Evolutionary conservation across 495 filamentous ascomycete species (phyloP).

Genomic region (Stereocaulon alpinum): DNA sequence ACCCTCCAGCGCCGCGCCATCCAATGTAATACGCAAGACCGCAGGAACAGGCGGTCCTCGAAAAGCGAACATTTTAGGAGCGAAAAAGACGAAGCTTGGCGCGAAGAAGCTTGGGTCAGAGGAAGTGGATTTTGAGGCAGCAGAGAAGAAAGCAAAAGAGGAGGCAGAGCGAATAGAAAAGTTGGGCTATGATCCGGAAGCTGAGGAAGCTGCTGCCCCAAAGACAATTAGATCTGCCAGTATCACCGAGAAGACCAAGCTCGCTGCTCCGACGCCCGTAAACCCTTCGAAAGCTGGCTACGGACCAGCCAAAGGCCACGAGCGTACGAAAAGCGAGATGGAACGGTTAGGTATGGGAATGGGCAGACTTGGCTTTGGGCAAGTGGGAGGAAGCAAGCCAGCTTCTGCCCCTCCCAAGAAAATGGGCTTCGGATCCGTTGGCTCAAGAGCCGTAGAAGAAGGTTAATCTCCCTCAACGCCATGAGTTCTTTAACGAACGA

Average conservation of each 20-base stretch:
- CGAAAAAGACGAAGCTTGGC: constrained; percentile 85
- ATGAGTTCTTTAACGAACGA: background rate
- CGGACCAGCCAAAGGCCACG: constrained; percentile 42
- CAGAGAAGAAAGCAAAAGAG: constrained; percentile 92
- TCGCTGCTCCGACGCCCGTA: constrained; percentile 64
- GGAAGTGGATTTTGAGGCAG: constrained; percentile 88
- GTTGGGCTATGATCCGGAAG: constrained; percentile 94
- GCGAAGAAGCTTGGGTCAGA: constrained; percentile 79
- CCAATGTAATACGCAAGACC: constrained; percentile 66
- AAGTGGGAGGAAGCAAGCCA: constrained; percentile 59
- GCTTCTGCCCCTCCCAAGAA: constrained; percentile 55
- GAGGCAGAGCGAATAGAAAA: constrained; percentile 95
- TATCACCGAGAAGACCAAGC: constrained; percentile 43
- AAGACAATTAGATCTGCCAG: constrained; percentile 40
- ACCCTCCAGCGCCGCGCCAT: constrained; percentile 61
- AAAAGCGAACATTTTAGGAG: constrained; percentile 76
- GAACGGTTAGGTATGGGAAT: constrained; percentile 91
- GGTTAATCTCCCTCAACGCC: constrained; percentile 41
- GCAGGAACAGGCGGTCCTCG: constrained; percentile 47
- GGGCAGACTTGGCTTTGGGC: constrained; percentile 78
- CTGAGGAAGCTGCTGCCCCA: constrained; percentile 56
- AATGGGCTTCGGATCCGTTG: constrained; percentile 81
- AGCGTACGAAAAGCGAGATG: constrained; percentile 60
- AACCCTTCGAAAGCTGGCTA: constrained; percentile 52
- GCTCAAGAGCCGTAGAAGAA: constrained; percentile 54